phyloP scores from a whole-genome alignment of 768 basidiomycete genomes.

The Candolleomyces aberdarensis region DNA sequence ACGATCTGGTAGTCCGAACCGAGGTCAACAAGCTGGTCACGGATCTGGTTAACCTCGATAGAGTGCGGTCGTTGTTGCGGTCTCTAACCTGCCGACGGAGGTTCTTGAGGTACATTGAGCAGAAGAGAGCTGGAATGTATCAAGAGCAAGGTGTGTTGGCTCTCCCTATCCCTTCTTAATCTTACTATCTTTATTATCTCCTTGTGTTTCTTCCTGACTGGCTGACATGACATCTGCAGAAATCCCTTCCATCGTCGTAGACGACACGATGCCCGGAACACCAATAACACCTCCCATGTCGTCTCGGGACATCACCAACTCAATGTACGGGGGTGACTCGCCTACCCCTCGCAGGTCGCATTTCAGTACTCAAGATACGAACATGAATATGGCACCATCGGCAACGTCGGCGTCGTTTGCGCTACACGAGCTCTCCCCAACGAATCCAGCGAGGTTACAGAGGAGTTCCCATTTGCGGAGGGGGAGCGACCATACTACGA shows the following conservation, averaged over 20 bases:
- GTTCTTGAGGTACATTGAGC: slow-evolving; percentile 54
- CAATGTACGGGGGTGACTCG: slow-evolving; percentile 32
- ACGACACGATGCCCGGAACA: slow-evolving; percentile 28
- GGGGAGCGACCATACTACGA: slow-evolving; percentile 51
- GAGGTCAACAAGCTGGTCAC: slow-evolving; percentile 78
- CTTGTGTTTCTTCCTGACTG: neutral
- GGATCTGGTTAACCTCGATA: slow-evolving; percentile 82
- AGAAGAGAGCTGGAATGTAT: slow-evolving; percentile 32
- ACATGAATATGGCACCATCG: too few relatives aligned
- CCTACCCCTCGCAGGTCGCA: slow-evolving; percentile 36
- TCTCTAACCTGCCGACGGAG: slow-evolving; percentile 71
- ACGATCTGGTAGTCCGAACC: slow-evolving; percentile 74
- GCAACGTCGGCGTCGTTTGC: slow-evolving; percentile 29
- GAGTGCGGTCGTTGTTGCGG: slow-evolving; percentile 75
- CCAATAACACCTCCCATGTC: slow-evolving; percentile 50
- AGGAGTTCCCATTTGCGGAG: slow-evolving; percentile 45
- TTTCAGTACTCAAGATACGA: slow-evolving; percentile 38
- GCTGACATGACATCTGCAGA: slow-evolving; percentile 29
- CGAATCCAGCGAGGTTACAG: slow-evolving; percentile 40
- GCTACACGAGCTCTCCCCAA: slow-evolving; percentile 32
- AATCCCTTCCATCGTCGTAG: slow-evolving; percentile 72
- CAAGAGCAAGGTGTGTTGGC: slow-evolving; percentile 35
- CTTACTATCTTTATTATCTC: too few relatives aligned
- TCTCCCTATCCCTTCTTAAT: neutral
- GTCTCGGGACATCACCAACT: slow-evolving; percentile 56